Evolutionary conservation across 2,329 filamentous ascomycete genomes (phyloP), one percentile per base, ranked within the genome.

Genomic region (Xylariomycetidae sp.): DNA sequence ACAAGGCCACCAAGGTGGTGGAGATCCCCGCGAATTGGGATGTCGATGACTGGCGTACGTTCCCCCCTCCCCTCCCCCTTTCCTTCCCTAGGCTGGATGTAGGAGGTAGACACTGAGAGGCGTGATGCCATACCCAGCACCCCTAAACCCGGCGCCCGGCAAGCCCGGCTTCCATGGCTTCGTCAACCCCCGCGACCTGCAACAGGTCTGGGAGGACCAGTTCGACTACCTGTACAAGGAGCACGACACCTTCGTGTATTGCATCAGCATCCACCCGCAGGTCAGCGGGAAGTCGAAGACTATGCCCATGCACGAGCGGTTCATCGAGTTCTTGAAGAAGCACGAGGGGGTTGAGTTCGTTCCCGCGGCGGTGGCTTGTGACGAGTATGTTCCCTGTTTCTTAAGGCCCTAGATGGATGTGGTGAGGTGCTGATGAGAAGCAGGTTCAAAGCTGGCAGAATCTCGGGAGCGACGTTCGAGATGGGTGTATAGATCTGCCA

Each of bases 221-320:
- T 35, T 35, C 15, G 14, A 4, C 5, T 35, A 13, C 10, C 23
- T 25, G 15, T 35, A 35, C 22, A 12, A 18, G 14, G 20, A 35
- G 12, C 25, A 35, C 32, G 32, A 35, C 18, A 35, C 32, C 4
- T 35, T 35, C 15, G 23, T 35, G 10, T 35, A 19, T 26, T 25
- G 20, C 15, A 30, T 35, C 25, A 35, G 26, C 32, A 35, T 35
- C 14, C 32, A 35, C 14, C 32, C 32, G 18, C 32, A 35, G 32
- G 32, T 35, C 22, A 26, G 20, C 10, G 32, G 32, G 12, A 29
- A 25, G 26, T 12, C 32, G 5, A 25, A 35, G 19, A 17, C 25
- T 13, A n/a, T 35, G 15, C 20, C 32, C 4, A 35, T 35, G 32
- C 32, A 35, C 26, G 19, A 35, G 20, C 19, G 32, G 5, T 35